Base-by-base conservation (phyloP, 306 rosid species). In the Quercus gilva region DNA sequence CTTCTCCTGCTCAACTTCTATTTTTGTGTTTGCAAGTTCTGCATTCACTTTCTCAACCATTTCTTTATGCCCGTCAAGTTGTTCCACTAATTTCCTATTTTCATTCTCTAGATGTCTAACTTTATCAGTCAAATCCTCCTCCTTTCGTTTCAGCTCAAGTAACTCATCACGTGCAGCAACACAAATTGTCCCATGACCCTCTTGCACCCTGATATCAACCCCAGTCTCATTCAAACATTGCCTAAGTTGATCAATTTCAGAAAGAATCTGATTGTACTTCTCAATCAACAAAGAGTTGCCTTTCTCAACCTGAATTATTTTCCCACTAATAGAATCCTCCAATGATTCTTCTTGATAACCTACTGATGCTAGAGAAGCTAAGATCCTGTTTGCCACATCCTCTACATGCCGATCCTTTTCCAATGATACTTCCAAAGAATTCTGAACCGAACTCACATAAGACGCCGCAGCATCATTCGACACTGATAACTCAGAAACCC, bases 1-100 rank as follows among this genome's bases (percentile, higher is more conserved):
- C 88, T 85, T 96, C 87, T 95, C 98, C 84, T 91, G 96, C 91
- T 93, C 97, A 81, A 88, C 90, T 76, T 87, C 98, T 61, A 14
- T 69, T 82, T 85, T 95, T 68, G 85, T 79, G 80, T 89, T 88
- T 59, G 82, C 89, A 80, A 89, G 83, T 85, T 91, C 94, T 9
- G 79, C 77, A 73, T 82, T 89, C 79, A 91, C 78, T 6, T 76
- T 74, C 82, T 84, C 92, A 70, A 84, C 80, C 78, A 75, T 69
- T 72, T 19, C 81, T 72, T 82, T 91, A 81, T 88, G 87, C 68
- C 84, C 87, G 55, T 83, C 94, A 84, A 93, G 86, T 82, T 88
- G 90, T 60, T 86, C 93, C 43, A 84, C 84, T 67, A 93, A 76
- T 76, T 86, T 91, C 79, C 77, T 79, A 79, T 88, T 96, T 84